These are phyloP conservation scores for Salix caprea DNA, from an alignment of 345 rosid species.

Conservation along the genomic window DNA sequence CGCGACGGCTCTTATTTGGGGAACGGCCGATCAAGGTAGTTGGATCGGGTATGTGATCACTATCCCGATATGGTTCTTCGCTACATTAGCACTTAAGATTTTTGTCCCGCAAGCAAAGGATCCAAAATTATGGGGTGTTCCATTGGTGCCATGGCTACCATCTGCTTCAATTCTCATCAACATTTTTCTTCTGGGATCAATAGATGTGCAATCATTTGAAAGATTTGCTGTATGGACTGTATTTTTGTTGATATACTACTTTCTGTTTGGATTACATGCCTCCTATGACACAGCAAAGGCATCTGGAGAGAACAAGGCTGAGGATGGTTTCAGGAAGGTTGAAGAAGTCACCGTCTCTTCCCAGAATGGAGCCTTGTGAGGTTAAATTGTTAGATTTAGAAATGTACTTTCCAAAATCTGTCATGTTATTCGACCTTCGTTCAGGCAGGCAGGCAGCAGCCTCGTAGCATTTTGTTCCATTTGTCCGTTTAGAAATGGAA, in stretches of 20 bases:
- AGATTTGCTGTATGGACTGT: slow-evolving; percentile 1
- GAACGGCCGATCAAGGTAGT: not conserved
- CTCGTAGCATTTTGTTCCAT: not conserved
- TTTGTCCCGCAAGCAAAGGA: slow-evolving; percentile 10
- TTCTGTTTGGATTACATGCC: slow-evolving; percentile 9
- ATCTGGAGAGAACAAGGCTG: slow-evolving; percentile 3
- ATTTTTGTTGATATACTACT: not conserved
- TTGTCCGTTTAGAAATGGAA: not conserved
- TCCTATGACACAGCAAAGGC: slow-evolving; percentile 9
- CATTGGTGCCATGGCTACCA: slow-evolving; percentile 9
- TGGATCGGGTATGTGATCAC: slow-evolving; percentile 11
- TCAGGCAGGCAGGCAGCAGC: not conserved
- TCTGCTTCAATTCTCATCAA: slow-evolving; percentile 6
- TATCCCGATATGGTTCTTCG: not conserved
- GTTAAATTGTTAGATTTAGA: not conserved
- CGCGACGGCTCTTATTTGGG: slow-evolving; percentile 4
- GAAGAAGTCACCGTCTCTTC: not conserved
- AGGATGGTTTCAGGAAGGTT: not conserved
- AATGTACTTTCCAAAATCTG: not conserved
- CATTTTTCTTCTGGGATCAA: slow-evolving; percentile 10
- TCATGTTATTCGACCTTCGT: not conserved
- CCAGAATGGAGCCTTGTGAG: not conserved
- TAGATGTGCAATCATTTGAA: not conserved
- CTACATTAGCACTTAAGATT: not conserved
- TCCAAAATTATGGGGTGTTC: slow-evolving; percentile 14